These are phyloP conservation scores for Sistotremastrum niveocremeum DNA, from an alignment of 768 basidiomycete species.

Conservation along the genomic window DNA sequence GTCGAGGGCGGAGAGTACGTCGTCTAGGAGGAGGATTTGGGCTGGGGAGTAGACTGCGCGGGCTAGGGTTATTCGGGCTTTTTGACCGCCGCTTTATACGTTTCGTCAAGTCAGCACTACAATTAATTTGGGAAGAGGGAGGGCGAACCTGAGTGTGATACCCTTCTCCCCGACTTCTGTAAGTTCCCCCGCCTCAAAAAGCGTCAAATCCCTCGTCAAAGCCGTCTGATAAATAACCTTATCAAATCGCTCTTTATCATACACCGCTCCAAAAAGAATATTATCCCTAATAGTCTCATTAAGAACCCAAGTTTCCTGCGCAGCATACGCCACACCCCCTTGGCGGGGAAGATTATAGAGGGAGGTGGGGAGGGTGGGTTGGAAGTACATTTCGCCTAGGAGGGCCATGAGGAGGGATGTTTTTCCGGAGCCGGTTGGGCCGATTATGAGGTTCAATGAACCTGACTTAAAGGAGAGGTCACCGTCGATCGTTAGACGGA, in stretches of 20 bases:
- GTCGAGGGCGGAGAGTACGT: slow-evolving; percentile 26
- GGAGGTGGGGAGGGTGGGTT: slow-evolving; percentile 18
- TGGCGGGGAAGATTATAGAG: slow-evolving; percentile 29
- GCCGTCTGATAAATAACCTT: slow-evolving; percentile 27
- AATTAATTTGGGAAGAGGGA: slow-evolving; percentile 19
- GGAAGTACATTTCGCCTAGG: slow-evolving; percentile 21
- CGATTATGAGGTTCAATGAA: slow-evolving; percentile 17
- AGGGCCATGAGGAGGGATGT: slow-evolving; percentile 20
- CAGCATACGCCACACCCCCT: slow-evolving; percentile 33
- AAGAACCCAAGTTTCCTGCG: slow-evolving; percentile 37
- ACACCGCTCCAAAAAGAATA: slow-evolving; percentile 35
- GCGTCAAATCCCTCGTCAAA: slow-evolving; percentile 16
- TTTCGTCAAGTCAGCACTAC: slow-evolving; percentile 14
- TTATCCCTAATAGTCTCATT: slow-evolving; percentile 35
- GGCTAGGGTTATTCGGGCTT: slow-evolving; percentile 26
- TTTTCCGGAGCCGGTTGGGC: slow-evolving; percentile 20
- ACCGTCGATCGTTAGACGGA: neutral
- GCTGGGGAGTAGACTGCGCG: slow-evolving; percentile 25
- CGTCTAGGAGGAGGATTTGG: slow-evolving; percentile 22
- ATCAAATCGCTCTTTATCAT: slow-evolving; percentile 30
- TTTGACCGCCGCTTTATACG: slow-evolving; percentile 27
- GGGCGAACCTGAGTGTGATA: slow-evolving; percentile 15
- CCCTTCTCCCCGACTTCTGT: slow-evolving; percentile 34
- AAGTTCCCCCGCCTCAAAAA: slow-evolving; percentile 22
- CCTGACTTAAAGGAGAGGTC: slow-evolving; percentile 1